Conservation (phyloP, 2,329 filamentous ascomycete species). For the Epichloe baconii region DNA sequence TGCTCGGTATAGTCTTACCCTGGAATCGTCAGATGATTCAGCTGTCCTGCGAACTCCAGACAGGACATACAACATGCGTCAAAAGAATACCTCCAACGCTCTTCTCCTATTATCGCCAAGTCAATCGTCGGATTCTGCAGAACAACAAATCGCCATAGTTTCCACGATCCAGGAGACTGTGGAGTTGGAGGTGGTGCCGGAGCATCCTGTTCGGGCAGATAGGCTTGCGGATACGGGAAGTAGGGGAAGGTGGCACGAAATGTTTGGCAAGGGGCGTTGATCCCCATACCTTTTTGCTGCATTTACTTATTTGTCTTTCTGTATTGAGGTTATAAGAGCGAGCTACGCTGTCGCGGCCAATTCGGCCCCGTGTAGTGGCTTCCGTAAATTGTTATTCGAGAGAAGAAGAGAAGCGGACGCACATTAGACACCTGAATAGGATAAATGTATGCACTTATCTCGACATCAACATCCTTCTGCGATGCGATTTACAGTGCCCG, state of each 20-base stretch:
- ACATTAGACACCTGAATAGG: too few relatives aligned
- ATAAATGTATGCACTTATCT: too few relatives aligned
- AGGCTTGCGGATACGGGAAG: slow-evolving; percentile 17
- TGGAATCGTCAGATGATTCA: slow-evolving; percentile 33
- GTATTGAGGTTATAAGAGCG: too few relatives aligned
- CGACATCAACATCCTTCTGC: background rate
- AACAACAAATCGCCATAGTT: slow-evolving; percentile 32
- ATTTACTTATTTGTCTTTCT: background rate
- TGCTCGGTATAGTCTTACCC: slow-evolving; percentile 25
- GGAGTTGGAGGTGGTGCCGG: slow-evolving; percentile 37
- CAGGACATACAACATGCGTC: slow-evolving; percentile 44
- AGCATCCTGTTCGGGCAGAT: slow-evolving; percentile 17
- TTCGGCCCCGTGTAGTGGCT: too few relatives aligned
- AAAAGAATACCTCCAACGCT: slow-evolving; percentile 57
- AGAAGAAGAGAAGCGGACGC: too few relatives aligned
- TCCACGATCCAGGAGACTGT: slow-evolving; percentile 49
- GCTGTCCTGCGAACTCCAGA: slow-evolving; percentile 39
- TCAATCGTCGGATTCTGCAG: slow-evolving; percentile 9
- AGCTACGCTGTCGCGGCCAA: too few relatives aligned
- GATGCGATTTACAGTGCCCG: background rate
- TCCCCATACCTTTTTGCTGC: background rate
- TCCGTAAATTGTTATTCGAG: too few relatives aligned
- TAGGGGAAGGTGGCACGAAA: slow-evolving; percentile 48
- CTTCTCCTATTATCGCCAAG: slow-evolving; percentile 39
- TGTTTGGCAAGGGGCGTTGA: slow-evolving; percentile 34